These are phyloP conservation scores for Agaricus sinodeliciosus DNA, from an alignment of 768 basidiomycete genomes.

Conservation along the genomic window DNA sequence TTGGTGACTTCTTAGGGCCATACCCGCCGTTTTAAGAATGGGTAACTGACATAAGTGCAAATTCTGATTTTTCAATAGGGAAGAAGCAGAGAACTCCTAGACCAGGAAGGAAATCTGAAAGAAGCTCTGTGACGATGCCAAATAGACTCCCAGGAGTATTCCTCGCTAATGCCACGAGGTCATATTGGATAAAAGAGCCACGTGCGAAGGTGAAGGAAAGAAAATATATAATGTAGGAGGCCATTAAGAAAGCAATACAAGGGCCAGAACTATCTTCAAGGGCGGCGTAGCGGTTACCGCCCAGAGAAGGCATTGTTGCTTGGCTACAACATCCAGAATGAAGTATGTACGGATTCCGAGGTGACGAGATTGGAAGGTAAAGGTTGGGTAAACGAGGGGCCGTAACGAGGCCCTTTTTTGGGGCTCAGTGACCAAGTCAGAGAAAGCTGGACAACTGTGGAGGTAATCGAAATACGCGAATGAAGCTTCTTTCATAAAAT, in stretches of 20 bases:
- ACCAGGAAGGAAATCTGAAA: slow-evolving; percentile 5
- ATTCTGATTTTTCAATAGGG: neutral
- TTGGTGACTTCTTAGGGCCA: neutral
- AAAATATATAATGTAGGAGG: neutral
- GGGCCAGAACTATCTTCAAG: neutral
- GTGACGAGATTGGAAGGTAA: neutral
- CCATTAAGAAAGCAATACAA: neutral
- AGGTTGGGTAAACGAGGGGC: neutral
- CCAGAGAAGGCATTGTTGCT: neutral
- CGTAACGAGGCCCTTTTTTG: slow-evolving; percentile 1
- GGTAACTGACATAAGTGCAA: slow-evolving; percentile 6
- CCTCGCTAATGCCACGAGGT: slow-evolving; percentile 8
- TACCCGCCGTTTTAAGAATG: slow-evolving; percentile 1
- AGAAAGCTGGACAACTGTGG: neutral
- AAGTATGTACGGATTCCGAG: slow-evolving; percentile 7
- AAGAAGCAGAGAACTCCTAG: neutral
- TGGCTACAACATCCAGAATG: neutral
- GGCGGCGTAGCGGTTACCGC: neutral
- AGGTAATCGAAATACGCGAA: neutral
- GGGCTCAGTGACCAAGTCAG: neutral
- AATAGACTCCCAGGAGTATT: neutral
- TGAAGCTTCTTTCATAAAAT: neutral
- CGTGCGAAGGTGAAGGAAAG: slow-evolving; percentile 5
- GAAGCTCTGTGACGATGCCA: neutral
- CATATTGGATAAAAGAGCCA: slow-evolving; percentile 1